Percentiles rank a stretch among this genome's conserved stretches.
Conservation (phyloP, 352 stramenopile genomes). For the Pythium oligandrum region DNA sequence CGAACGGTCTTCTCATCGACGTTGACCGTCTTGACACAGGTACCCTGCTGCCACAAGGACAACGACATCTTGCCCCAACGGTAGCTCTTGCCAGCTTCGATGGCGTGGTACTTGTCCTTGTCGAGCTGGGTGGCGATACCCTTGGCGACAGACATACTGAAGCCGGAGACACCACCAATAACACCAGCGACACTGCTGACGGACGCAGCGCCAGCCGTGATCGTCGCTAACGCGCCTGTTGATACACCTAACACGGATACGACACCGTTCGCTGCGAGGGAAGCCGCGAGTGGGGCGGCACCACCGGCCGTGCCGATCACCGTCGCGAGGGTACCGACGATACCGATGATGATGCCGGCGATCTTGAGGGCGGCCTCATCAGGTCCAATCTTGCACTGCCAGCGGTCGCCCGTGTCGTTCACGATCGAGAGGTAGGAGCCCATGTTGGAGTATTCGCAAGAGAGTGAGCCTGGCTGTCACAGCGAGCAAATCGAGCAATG, state of each 20-base stretch:
- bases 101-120: slow-evolving; percentile 22
- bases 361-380: slow-evolving; percentile 15
- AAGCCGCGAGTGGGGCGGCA: slow-evolving; percentile 6
- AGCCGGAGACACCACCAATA: slow-evolving; percentile 22
- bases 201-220: slow-evolving; percentile 1
- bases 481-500: no score
- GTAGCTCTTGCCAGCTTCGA: slow-evolving; percentile 19
- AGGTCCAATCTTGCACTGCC: slow-evolving; percentile 9
- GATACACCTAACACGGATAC: slow-evolving; percentile 10
- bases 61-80: slow-evolving; percentile 32
- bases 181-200: slow-evolving; percentile 4
- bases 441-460: slow-evolving; percentile 5
- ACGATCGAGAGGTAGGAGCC: slow-evolving; percentile 24
- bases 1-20: slow-evolving; percentile 27
- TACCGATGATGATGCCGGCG: slow-evolving; percentile 4
- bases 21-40: slow-evolving; percentile 31
- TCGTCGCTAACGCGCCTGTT: slow-evolving; percentile 4
- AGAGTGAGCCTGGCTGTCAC: no score
- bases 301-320: slow-evolving; percentile 6
- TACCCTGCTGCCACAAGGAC: slow-evolving; percentile 38
- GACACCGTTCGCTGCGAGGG: slow-evolving; percentile 1
- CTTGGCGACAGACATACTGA: slow-evolving; percentile 26
- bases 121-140: slow-evolving; percentile 29
- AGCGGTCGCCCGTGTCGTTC: slow-evolving; percentile 20
- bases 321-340: background rate